Percentiles rank a stretch among this genome's conserved stretches.
These are phyloP conservation scores for Halteria grandinella DNA, from an alignment of 73 alveolate species.

Conservation along the genomic window DNA sequence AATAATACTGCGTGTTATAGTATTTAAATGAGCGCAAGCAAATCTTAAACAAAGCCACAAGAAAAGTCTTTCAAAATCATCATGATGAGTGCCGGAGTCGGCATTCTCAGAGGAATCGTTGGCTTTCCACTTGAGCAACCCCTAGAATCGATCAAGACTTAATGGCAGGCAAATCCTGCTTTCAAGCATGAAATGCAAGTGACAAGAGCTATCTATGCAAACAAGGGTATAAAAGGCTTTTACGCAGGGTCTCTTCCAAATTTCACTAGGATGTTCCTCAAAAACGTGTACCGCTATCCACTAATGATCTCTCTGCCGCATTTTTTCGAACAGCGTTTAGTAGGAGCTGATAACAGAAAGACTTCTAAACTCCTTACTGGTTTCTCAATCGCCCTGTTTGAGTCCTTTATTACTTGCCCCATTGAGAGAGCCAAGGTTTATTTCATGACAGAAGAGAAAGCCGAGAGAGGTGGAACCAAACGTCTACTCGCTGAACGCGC, in stretches of 20 bases:
- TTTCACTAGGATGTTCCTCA: slow-evolving; percentile 49
- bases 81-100: neutral
- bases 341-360: neutral
- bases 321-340: neutral
- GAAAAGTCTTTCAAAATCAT: too few relatives aligned
- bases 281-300: slow-evolving; percentile 65
- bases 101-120: slow-evolving; percentile 25
- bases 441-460: slow-evolving; percentile 21
- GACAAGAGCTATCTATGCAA: neutral
- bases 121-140: slow-evolving; percentile 72
- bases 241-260: slow-evolving; percentile 66
- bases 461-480: neutral
- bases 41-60: too few relatives aligned
- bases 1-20: too few relatives aligned
- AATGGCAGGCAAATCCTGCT: slow-evolving; percentile 67
- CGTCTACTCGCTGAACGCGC: neutral
- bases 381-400: slow-evolving; percentile 51
- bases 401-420: slow-evolving; percentile 60
- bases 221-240: slow-evolving; percentile 58
- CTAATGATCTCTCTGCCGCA: slow-evolving; percentile 56
- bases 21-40: too few relatives aligned
- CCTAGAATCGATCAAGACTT: slow-evolving; percentile 54
- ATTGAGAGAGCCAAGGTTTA: slow-evolving; percentile 61
- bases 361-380: slow-evolving; percentile 48
- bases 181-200: slow-evolving; percentile 50